A percentile compares a stretch with the other conserved stretches of the same genome.
Evolutionary conservation across 257 asterid genomes (phyloP).

Genomic region (Fraxinus quadrangulata): DNA sequence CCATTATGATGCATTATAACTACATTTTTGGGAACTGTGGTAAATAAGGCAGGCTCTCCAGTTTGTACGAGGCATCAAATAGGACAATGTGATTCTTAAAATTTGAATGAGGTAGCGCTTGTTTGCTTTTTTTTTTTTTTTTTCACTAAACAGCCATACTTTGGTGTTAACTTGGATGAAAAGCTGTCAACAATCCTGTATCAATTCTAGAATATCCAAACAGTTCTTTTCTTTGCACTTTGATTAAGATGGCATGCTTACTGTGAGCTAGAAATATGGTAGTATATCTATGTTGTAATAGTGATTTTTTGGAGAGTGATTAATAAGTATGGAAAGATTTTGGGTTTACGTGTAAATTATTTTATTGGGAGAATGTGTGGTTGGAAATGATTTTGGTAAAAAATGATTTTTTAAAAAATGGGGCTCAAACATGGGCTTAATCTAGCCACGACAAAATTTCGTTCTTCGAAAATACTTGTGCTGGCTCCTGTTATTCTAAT

Average conservation of each 20-base stretch:
- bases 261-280: background rate
- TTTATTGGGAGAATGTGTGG: background rate
- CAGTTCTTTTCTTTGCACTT: background rate
- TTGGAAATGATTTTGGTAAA: background rate
- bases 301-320: too few relatives aligned
- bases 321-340: too few relatives aligned
- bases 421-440: background rate
- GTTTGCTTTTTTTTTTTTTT: background rate
- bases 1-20: slow-evolving; percentile 1
- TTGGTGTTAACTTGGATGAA: background rate
- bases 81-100: background rate
- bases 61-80: background rate
- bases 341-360: background rate
- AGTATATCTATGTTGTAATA: background rate
- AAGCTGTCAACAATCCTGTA: background rate
- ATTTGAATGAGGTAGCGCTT: slow-evolving; percentile 16
- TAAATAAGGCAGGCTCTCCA: background rate
- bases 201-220: background rate
- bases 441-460: background rate
- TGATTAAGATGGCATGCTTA: background rate
- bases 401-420: background rate
- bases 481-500: background rate
- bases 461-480: background rate
- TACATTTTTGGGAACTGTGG: background rate
- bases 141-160: too few relatives aligned